Evolutionary conservation across 2,329 filamentous ascomycete genomes (phyloP).

Genomic region (Coniella lustricola): DNA sequence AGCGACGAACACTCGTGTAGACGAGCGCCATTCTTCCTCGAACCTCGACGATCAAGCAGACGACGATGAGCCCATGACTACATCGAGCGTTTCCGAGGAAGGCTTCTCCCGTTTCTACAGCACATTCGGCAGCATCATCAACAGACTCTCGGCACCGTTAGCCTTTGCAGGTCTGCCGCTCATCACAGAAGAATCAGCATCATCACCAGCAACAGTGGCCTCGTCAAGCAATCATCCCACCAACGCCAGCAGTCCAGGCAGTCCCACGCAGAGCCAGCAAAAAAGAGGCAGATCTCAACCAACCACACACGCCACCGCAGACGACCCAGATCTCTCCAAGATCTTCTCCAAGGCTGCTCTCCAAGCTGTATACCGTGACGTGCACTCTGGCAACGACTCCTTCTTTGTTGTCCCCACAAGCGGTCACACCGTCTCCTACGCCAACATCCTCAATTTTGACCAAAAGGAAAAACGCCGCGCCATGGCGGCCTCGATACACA

Average conservation of each 20-base stretch:
- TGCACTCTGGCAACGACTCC: slow-evolving; percentile 59
- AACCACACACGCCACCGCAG: slow-evolving; percentile 19
- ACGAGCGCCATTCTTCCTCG: slow-evolving; percentile 15
- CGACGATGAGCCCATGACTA: slow-evolving; percentile 22
- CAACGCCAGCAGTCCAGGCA: slow-evolving; percentile 30
- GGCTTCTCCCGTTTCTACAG: slow-evolving; percentile 88
- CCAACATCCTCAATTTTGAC: slow-evolving; percentile 71
- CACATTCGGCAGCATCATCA: slow-evolving; percentile 83
- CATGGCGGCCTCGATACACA: slow-evolving; percentile 43
- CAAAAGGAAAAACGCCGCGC: slow-evolving; percentile 57
- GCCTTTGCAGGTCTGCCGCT: slow-evolving; percentile 90
- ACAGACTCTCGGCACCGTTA: slow-evolving; percentile 79
- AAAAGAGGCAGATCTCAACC: slow-evolving; percentile 26
- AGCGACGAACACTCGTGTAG: too few species aligned
- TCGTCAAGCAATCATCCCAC: too few species aligned
- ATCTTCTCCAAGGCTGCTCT: slow-evolving; percentile 83
- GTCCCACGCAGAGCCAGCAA: slow-evolving; percentile 25
- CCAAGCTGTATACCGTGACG: slow-evolving; percentile 65
- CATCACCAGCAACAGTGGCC: slow-evolving; percentile 22
- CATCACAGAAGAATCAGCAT: slow-evolving; percentile 41
- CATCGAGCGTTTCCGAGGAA: slow-evolving; percentile 38
- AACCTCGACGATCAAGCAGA: slow-evolving; percentile 22
- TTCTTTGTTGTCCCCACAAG: slow-evolving; percentile 94
- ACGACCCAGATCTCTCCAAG: slow-evolving; percentile 70
- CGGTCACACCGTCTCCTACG: slow-evolving; percentile 87